A percentile compares a stretch with the other conserved stretches of the same genome.
phyloP scores from a whole-genome alignment of 331 rosid genomes.

The Rhamnella rubrinervis region DNA sequence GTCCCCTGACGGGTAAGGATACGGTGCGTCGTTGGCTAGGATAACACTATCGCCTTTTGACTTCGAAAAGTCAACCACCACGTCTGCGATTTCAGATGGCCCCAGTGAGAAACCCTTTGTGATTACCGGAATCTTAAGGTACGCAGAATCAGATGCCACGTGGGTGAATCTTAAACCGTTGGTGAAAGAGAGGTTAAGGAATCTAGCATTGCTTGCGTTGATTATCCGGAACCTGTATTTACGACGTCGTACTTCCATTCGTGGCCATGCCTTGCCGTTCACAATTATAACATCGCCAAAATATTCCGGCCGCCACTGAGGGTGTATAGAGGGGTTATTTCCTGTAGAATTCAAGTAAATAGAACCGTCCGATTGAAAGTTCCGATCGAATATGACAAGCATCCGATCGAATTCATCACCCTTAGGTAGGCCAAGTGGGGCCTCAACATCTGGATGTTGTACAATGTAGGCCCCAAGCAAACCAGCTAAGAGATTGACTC shows the following conservation, averaged over 20 bases:
- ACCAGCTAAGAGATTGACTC: conserved; percentile 79
- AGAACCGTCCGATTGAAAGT: conserved; percentile 61
- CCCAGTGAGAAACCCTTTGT: conserved; percentile 47
- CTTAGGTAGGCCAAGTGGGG: conserved; percentile 49
- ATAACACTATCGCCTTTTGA: conserved; percentile 34
- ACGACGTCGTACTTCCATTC: conserved; percentile 61
- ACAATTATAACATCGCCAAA: conserved; percentile 66
- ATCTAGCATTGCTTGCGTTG: conserved; percentile 86
- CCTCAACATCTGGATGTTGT: conserved; percentile 46
- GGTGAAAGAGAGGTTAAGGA: conserved; percentile 58
- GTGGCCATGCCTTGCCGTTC: conserved; percentile 83
- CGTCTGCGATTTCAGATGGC: conserved; percentile 89
- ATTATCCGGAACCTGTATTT: conserved; percentile 72
- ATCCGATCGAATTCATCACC: conserved; percentile 55
- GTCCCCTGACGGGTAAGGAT: conserved; percentile 77
- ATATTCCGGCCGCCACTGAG: conserved; percentile 88
- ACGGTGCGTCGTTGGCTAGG: conserved; percentile 59
- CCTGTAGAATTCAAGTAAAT: conserved; percentile 73
- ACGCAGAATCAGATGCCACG: conserved; percentile 69
- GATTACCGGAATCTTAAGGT: conserved; percentile 37
- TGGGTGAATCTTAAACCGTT: conserved; percentile 43
- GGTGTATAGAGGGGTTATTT: conserved; percentile 79
- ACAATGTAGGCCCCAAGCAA: conserved; percentile 66
- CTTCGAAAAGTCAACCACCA: conserved; percentile 63
- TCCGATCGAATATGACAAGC: conserved; percentile 64